Evolutionary conservation across 176 grass and related monocot species (phyloP).

Genomic region (Triticum aestivum): IWGSC_CS_RefSeq_v2.1 NC_057799.1:560197460-560197959

Average conservation of each 20-base stretch:
- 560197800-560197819: not conserved
- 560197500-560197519: not conserved
- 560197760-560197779: not conserved
- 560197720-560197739: not conserved
- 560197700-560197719: no score
- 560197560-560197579: not conserved
- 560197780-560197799: not conserved
- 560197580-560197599: not conserved
- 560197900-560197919: no score
- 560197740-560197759: not conserved
- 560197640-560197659: no score
- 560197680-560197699: no score
- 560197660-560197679: no score
- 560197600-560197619: not conserved
- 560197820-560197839: not conserved
- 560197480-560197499: slow-evolving; percentile 17
- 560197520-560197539: not conserved
- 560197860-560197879: not conserved
- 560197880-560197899: no score
- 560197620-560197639: no score
- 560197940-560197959: no score
- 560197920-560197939: no score
- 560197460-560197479: slow-evolving; percentile 14
- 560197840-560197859: not conserved
- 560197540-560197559: not conserved